Conservation (phyloP, 305 asterid species). For the Fraxinus sp. region DNA sequence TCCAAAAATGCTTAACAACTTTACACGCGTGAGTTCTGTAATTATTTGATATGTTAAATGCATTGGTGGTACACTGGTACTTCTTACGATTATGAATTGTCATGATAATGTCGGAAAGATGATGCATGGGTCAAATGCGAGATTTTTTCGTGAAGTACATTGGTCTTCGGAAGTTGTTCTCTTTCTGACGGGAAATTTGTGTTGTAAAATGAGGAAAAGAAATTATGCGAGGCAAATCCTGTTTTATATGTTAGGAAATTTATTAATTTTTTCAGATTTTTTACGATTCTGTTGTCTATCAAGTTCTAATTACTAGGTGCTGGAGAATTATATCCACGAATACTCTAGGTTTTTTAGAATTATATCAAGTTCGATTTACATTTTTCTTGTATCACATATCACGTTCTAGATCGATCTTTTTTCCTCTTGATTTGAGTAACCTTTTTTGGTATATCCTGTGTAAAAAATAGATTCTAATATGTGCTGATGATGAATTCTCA, state of each 20-base stretch:
- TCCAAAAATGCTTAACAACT: neutral
- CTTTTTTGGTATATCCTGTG: neutral
- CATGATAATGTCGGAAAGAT: constrained; percentile 26
- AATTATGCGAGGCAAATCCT: neutral
- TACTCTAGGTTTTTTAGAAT: neutral
- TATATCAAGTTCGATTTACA: neutral
- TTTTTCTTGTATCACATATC: neutral
- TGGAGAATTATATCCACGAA: neutral
- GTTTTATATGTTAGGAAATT: neutral
- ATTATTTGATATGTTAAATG: neutral
- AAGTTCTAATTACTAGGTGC: neutral
- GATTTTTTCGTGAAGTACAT: constrained; percentile 23
- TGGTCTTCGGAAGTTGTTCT: constrained; percentile 23
- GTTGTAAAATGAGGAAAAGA: neutral
- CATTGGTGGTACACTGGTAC: constrained; percentile 15
- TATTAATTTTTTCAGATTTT: neutral
- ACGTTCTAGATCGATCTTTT: neutral
- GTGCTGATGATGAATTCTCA: neutral
- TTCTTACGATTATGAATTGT: neutral
- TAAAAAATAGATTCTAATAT: neutral
- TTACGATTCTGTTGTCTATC: neutral
- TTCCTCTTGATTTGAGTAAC: neutral
- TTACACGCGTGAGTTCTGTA: neutral
- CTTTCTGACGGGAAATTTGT: neutral
- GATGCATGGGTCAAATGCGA: constrained; percentile 31